phyloP scores from a whole-genome alignment of 1,139 yeast species.

The Komagataea norvegica region DNA sequence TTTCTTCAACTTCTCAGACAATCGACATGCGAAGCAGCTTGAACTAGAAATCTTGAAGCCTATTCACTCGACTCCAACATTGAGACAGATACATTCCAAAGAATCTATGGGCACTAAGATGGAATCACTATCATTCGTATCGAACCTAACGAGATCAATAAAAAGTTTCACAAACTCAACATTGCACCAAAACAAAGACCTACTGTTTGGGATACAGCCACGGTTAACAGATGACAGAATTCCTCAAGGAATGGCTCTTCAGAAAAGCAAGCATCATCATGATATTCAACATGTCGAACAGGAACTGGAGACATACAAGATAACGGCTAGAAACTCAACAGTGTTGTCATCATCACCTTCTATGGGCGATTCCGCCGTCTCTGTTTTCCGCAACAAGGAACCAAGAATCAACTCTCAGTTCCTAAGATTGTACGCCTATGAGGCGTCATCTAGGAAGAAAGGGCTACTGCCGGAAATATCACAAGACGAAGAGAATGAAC shows the following conservation, averaged over 20 bases:
- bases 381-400: constrained; percentile 34
- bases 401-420: constrained; percentile 43
- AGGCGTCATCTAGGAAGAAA: constrained; percentile 35
- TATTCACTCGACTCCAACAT: constrained; percentile 9
- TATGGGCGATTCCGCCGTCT: not conserved
- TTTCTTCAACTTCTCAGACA: constrained; percentile 17
- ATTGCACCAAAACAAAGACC: constrained; percentile 16
- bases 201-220: constrained; percentile 25
- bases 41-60: constrained; percentile 13
- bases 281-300: constrained; percentile 10
- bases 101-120: not conserved
- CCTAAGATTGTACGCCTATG: constrained; percentile 42
- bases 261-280: not conserved
- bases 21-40: constrained; percentile 3
- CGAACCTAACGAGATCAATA: constrained; percentile 22
- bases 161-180: constrained; percentile 16
- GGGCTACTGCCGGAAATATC: constrained; percentile 34
- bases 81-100: constrained; percentile 1
- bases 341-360: constrained; percentile 4
- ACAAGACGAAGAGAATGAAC: constrained; percentile 25
- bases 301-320: constrained; percentile 25
- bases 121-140: constrained; percentile 20
- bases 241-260: constrained; percentile 4
- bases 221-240: constrained; percentile 25
- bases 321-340: constrained; percentile 15